A percentile compares a stretch with the other conserved stretches of the same genome.
Evolutionary conservation across 208 protist genomes (phyloP).

Genomic region (Histomonas meleagridis): DNA sequence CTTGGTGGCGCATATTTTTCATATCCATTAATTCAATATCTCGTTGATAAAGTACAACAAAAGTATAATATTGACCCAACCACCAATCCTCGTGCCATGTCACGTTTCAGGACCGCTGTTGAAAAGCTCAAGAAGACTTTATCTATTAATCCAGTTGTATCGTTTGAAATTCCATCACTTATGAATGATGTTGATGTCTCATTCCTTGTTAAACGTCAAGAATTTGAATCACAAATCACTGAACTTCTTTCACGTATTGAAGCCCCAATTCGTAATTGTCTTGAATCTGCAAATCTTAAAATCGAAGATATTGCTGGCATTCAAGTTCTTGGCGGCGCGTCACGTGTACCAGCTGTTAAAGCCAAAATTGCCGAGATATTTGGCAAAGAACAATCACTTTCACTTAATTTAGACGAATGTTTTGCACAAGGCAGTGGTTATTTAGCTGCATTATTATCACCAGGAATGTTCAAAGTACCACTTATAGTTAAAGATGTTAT

Average conservation of each 20-base stretch:
- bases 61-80: slow-evolving; percentile 45
- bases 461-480: background rate
- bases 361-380: slow-evolving; percentile 16
- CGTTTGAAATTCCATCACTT: slow-evolving; percentile 40
- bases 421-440: slow-evolving; percentile 1
- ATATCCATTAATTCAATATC: slow-evolving; percentile 27
- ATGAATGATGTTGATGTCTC: slow-evolving; percentile 43
- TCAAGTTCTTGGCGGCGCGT: slow-evolving; percentile 43
- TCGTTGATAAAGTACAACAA: slow-evolving; percentile 35
- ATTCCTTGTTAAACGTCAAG: slow-evolving; percentile 38
- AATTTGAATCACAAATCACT: slow-evolving; percentile 36
- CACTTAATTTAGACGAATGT: background rate
- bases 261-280: slow-evolving; percentile 32
- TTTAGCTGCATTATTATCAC: background rate
- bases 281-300: slow-evolving; percentile 29
- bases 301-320: slow-evolving; percentile 39
- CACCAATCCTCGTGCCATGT: slow-evolving; percentile 32
- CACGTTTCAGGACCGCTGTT: background rate
- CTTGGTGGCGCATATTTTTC: slow-evolving; percentile 42
- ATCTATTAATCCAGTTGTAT: slow-evolving; percentile 38
- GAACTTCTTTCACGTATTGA: slow-evolving; percentile 36
- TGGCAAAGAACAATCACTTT: background rate
- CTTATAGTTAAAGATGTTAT: background rate
- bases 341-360: slow-evolving; percentile 42
- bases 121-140: slow-evolving; percentile 43